phyloP scores from a whole-genome alignment of 257 asterid genomes.

The Petrea volubilis region DNA sequence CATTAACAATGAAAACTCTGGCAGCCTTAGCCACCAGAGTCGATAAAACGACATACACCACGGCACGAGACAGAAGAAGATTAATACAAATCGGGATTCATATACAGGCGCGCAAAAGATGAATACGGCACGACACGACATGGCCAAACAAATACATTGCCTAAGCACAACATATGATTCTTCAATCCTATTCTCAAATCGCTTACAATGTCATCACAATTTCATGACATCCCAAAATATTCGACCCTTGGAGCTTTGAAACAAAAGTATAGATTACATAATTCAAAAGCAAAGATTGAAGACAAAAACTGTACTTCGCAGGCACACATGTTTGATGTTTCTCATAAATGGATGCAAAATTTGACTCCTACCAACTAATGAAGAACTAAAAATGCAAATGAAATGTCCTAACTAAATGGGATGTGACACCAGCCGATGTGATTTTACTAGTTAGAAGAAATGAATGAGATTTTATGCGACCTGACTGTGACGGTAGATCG shows the following conservation, averaged over 20 bases:
- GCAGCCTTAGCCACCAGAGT: not conserved
- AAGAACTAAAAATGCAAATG: constrained; percentile 35
- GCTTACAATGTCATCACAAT: constrained; percentile 37
- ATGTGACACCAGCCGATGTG: too few relatives aligned
- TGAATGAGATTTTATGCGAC: constrained; percentile 55
- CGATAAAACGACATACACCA: not conserved
- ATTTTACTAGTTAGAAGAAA: too few relatives aligned
- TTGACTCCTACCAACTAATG: constrained; percentile 25
- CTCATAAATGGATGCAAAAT: constrained; percentile 29
- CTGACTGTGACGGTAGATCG: constrained; percentile 31
- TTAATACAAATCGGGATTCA: not conserved
- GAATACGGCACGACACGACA: constrained; percentile 33
- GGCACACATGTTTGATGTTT: constrained; percentile 17
- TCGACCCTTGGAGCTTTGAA: constrained; percentile 19
- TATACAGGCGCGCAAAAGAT: constrained; percentile 6
- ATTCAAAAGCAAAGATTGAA: constrained; percentile 32
- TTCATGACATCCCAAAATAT: constrained; percentile 29
- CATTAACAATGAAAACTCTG: not conserved
- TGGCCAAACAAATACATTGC: constrained; percentile 42
- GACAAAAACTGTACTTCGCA: constrained; percentile 25
- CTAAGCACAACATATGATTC: constrained; percentile 26
- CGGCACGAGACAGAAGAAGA: not conserved
- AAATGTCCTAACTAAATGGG: constrained; percentile 31
- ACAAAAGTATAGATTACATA: constrained; percentile 33
- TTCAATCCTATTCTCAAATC: constrained; percentile 32